Conservation (phyloP, 768 basidiomycete genomes). For the Rhodotorula toruloides region DNA sequence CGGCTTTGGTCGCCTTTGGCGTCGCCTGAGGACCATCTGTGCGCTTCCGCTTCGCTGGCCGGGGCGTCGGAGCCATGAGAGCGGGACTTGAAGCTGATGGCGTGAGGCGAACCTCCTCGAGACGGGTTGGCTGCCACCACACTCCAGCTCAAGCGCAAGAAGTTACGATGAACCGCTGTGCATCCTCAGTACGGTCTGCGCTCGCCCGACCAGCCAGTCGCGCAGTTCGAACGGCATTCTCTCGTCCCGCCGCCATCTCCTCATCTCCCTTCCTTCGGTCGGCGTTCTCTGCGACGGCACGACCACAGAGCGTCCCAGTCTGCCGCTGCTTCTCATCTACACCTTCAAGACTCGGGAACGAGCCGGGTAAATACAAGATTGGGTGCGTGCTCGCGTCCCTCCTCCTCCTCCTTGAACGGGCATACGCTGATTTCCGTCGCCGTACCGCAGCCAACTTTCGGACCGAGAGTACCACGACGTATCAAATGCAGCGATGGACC, state of each 20-base stretch:
- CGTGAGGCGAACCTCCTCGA: neutral
- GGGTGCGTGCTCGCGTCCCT: neutral
- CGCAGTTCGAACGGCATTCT: neutral
- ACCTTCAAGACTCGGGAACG: too few relatives aligned
- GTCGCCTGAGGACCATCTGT: neutral
- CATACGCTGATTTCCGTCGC: neutral
- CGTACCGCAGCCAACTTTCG: conserved; percentile 52
- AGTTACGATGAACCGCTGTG: neutral
- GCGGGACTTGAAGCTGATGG: neutral
- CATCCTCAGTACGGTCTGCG: neutral
- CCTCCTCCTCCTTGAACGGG: neutral
- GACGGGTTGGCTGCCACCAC: too few relatives aligned
- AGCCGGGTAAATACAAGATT: too few relatives aligned
- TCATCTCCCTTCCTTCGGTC: too few relatives aligned
- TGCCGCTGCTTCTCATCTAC: too few relatives aligned
- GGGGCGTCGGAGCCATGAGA: neutral
- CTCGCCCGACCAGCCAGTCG: neutral
- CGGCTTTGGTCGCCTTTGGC: neutral
- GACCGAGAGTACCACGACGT: conserved; percentile 64
- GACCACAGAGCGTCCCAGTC: too few relatives aligned
- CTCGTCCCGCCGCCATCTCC: neutral
- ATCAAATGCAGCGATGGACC: conserved; percentile 72
- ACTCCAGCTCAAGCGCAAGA: too few relatives aligned
- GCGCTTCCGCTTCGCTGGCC: neutral
- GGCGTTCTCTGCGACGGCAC: too few relatives aligned